Base-by-base conservation (phyloP, 305 asterid genomes). In the Euphrasia arctica region DNA sequence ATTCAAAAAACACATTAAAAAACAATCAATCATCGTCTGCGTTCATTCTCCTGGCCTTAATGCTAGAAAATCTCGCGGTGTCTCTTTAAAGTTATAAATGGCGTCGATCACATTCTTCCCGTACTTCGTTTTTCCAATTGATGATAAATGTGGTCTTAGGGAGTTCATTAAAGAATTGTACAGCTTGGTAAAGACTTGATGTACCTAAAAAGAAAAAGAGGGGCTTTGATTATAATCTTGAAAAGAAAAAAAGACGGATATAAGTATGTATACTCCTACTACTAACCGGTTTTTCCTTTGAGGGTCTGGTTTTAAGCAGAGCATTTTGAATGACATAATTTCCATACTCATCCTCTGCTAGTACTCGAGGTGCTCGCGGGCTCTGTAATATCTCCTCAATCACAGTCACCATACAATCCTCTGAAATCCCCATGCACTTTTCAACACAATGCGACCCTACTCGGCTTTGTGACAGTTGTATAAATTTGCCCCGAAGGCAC, bases 271-370 rank as follows among this genome's bases (percentile, higher is more conserved):
- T 14, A 14, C 54, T 3, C n/a, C n/a, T 48, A 42, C 12, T 42
- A 31, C 32, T 31, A 31, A 31, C 34, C 34, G 34, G 34, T 3
- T 31, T 31, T 36, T 4, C 42, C 42, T 36, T 6, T 5, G 42
- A 36, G 42, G 51, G 15, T 5, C 9, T 54, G 29, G 60, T 54
- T 34, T 27, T 9, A 11, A 1, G 39, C 15, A 54, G 39, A 10
- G 60, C 60, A 4, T 25, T 54, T 27, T 54, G 60, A 54, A 54
- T 9, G 39, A 54, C 31, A 28, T 54, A 54, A 27, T 54, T 54
- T 27, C 60, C 60, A 9, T 8, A 54, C 29, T 18, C 12, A 54
- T 54, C 14, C 9, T 54, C 14, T 7, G 60, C 60, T 25, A 54
- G 39, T 27, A 8, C 60, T 10, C 12, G 14, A 28, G 14, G 60